Percentiles rank a stretch among this genome's conserved stretches.
These are phyloP conservation scores for Ceratobasidium papillatum DNA, from an alignment of 1,284 basidiomycete species.

Conservation along the genomic window DNA sequence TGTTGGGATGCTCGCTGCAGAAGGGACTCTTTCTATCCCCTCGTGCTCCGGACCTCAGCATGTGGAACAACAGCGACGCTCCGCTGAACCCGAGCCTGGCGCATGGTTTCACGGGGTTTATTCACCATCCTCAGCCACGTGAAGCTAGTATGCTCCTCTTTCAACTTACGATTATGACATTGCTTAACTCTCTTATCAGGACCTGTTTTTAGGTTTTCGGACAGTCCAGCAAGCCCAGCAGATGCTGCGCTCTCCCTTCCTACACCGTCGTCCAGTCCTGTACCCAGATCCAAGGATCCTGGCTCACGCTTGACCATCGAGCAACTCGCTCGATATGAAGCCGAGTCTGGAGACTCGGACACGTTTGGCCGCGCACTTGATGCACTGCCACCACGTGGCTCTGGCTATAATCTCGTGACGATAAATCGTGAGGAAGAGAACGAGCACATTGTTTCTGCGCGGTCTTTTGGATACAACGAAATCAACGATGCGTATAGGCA, in stretches of 20 bases:
- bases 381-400: not conserved
- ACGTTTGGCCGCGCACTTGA: not conserved
- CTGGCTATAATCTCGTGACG: not conserved
- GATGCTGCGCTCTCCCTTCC: not conserved
- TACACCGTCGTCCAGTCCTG: not conserved
- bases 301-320: slow-evolving; percentile 16
- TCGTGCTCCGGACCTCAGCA: not conserved
- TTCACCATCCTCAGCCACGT: slow-evolving; percentile 1
- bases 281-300: not conserved
- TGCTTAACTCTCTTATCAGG: not conserved
- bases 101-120: not conserved
- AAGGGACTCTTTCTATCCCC: not conserved
- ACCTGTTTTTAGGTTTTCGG: not conserved
- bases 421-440: not conserved
- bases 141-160: not conserved
- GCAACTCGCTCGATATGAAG: not conserved
- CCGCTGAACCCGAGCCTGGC: not conserved
- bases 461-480: not conserved
- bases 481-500: not conserved
- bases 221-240: not conserved
- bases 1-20: not conserved
- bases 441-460: slow-evolving; percentile 15
- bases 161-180: not conserved
- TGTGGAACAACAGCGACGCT: slow-evolving; percentile 14
- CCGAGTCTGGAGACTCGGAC: not conserved